Evolutionary conservation across 768 basidiomycete genomes (phyloP), one percentile per base, ranked within the genome.

Genomic region (Suillus subalutaceus): DNA sequence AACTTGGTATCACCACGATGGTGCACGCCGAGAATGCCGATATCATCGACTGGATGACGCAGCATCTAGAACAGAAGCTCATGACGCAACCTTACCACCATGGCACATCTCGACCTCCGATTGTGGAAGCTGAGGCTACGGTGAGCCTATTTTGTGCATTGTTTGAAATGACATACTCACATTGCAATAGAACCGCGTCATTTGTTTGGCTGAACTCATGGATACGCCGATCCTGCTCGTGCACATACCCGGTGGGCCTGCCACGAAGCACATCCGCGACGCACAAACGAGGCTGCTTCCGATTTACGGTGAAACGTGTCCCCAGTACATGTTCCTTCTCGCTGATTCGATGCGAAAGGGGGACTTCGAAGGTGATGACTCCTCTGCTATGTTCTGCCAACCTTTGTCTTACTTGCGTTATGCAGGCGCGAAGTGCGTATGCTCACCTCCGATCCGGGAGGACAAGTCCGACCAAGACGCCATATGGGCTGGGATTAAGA

Each of bases 301-400:
- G 32, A 67, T 70, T 23, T 70, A 70, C 35, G 70, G 71, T 10
- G 70, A 70, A 61, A 70, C 70, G 35, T 70, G 70, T 46, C 70
- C 70, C 5, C 70, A 70, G 32, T 70, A 70, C 59, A 40, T 67
- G 59, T 66, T 63, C 65, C 58, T 70, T n/a, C 68, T 66, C 13
- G 65, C 66, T 13, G 65, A 67, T n/a, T 56, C 56, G 16, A 69
- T 70, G 69, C 69, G 69, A 38, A 66, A 63, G 57, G 62, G 65
- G 16, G 65, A 64, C 32, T 70, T 70, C 57, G 69, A 70, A 63
- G 69, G 65, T 66, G 50, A 38, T 35, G 20, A 44, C 44, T 44
- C 26, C 10, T 38, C 43, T 37, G 15, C 15, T 2, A 8, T 50
- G 12, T 9, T 18, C 9, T 50, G 12, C 8, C 12, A 16, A 38